Evolutionary conservation across 2,329 filamentous ascomycete species (phyloP).

Genomic region (Pseudonectria buxi): DNA sequence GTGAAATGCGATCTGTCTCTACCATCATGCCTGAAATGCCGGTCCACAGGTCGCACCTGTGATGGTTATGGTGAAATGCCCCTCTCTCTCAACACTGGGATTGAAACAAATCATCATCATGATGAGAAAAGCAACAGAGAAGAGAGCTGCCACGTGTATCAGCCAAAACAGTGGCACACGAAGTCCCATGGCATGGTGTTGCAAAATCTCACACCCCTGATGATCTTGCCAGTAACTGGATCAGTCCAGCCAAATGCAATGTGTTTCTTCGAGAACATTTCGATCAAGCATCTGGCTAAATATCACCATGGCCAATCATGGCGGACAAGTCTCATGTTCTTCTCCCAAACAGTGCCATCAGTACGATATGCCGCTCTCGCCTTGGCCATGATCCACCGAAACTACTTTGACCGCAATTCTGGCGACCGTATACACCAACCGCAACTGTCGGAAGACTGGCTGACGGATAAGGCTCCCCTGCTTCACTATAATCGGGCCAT

Average conservation of each 20-base stretch:
- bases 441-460: too few species aligned
- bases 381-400: slow-evolving; percentile 23
- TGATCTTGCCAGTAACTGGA: slow-evolving; percentile 15
- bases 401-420: slow-evolving; percentile 15
- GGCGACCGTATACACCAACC: too few species aligned
- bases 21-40: slow-evolving; percentile 30
- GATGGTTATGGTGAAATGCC: slow-evolving; percentile 26
- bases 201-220: slow-evolving; percentile 14
- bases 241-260: slow-evolving; percentile 19
- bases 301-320: slow-evolving; percentile 26
- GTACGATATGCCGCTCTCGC: slow-evolving; percentile 29
- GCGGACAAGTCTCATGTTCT: slow-evolving; percentile 28
- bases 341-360: slow-evolving; percentile 27
- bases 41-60: slow-evolving; percentile 31
- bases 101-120: slow-evolving; percentile 3
- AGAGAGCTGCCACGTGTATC: too few species aligned
- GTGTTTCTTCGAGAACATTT: slow-evolving; percentile 24
- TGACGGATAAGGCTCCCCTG: slow-evolving; percentile 16
- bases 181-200: slow-evolving; percentile 1
- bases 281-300: slow-evolving; percentile 23
- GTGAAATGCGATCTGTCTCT: slow-evolving; percentile 30
- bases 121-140: slow-evolving; percentile 1
- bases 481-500: slow-evolving; percentile 25
- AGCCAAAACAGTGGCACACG: too few species aligned
- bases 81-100: slow-evolving; percentile 1